Evolutionary conservation across 495 filamentous ascomycete species (phyloP).

Genomic region (Penicillium longicatenatum): DNA sequence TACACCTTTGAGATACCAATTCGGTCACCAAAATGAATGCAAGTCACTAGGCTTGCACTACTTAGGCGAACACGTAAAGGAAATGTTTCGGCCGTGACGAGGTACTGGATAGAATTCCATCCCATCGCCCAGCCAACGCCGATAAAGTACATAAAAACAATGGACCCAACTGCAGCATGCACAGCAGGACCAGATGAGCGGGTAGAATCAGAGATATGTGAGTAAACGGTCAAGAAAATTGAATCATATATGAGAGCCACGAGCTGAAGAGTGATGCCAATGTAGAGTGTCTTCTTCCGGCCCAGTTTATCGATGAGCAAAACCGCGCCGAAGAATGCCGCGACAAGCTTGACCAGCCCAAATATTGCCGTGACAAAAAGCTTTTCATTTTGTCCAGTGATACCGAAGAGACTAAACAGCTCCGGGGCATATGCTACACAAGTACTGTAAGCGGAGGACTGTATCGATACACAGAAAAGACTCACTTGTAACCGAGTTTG

Average conservation of each 20-base stretch:
- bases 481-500: constrained; percentile 49
- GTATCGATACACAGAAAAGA: no score
- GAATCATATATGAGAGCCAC: constrained; percentile 63
- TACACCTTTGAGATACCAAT: constrained; percentile 47
- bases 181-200: constrained; percentile 11
- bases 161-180: constrained; percentile 43
- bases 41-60: constrained; percentile 28
- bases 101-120: constrained; percentile 69
- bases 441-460: neutral
- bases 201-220: constrained; percentile 16
- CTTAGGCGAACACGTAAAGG: constrained; percentile 43
- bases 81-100: constrained; percentile 68
- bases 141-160: constrained; percentile 58
- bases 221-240: constrained; percentile 50
- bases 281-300: constrained; percentile 57
- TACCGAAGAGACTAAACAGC: constrained; percentile 60
- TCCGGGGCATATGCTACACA: constrained; percentile 59
- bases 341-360: constrained; percentile 62
- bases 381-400: constrained; percentile 56
- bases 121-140: constrained; percentile 65
- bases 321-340: constrained; percentile 58
- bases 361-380: constrained; percentile 65
- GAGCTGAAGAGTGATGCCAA: constrained; percentile 58
- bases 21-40: constrained; percentile 63
- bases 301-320: constrained; percentile 67